phyloP scores from a whole-genome alignment of 441 rosid genomes.

The Pelargonium myrrhifolium region DNA sequence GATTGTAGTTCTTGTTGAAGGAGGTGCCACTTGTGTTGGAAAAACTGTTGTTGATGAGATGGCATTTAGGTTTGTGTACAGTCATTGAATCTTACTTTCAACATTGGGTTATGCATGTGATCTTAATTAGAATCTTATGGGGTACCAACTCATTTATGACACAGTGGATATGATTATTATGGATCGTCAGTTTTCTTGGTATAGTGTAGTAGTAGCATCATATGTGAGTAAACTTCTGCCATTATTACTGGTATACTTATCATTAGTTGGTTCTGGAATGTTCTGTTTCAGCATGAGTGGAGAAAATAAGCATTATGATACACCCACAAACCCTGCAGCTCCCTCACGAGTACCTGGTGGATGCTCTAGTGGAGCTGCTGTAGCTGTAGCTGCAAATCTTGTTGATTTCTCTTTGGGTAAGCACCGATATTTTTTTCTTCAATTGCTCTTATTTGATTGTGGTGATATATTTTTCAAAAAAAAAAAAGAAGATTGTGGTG shows the following conservation, averaged over 20 bases:
- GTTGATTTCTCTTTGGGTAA: conserved; percentile 63
- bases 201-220: not conserved
- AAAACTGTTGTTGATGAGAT: conserved; percentile 87
- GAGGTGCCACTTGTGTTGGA: conserved; percentile 93
- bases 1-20: conserved; percentile 70
- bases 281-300: conserved; percentile 52
- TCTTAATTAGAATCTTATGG: conserved; percentile 3
- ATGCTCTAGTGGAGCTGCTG: conserved; percentile 66
- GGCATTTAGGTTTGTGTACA: conserved; percentile 51
- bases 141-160: not conserved
- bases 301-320: conserved; percentile 48
- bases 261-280: conserved; percentile 17
- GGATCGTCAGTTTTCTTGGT: not conserved
- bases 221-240: not conserved
- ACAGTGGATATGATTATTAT: not conserved
- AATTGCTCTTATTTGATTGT: not conserved
- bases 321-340: conserved; percentile 62
- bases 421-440: not conserved
- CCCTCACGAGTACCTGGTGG: conserved; percentile 59
- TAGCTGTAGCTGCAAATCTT: conserved; percentile 54
- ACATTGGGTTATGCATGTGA: not conserved
- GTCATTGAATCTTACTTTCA: not conserved
- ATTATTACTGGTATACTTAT: not conserved
- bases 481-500: no score
- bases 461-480: no score